phyloP scores from a whole-genome alignment of 768 basidiomycete genomes.

The Rhodosporidiobolus odoratus region DNA sequence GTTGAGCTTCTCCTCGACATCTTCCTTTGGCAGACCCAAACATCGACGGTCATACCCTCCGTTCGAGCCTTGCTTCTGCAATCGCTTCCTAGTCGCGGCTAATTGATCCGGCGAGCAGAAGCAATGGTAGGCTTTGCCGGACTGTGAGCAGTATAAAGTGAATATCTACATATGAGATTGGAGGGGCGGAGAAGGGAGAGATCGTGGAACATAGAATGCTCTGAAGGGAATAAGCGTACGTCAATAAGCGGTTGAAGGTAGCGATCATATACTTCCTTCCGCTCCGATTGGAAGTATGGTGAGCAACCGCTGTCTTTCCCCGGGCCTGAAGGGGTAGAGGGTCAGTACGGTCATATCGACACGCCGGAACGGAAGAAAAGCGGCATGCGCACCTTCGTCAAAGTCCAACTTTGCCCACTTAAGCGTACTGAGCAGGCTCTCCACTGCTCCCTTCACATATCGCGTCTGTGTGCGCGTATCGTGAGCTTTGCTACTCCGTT shows the following conservation, averaged over 20 bases:
- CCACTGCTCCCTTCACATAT: constrained; percentile 74
- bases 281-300: constrained; percentile 91
- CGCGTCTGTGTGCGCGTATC: constrained; percentile 56
- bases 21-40: constrained; percentile 77
- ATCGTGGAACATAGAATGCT: too few species aligned
- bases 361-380: background rate
- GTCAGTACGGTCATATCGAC: background rate
- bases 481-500: background rate
- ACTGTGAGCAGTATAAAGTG: constrained; percentile 50
- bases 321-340: constrained; percentile 57
- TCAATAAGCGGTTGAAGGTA: constrained; percentile 71
- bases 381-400: constrained; percentile 67
- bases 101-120: constrained; percentile 79
- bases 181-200: background rate
- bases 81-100: constrained; percentile 60
- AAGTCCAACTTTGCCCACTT: constrained; percentile 88
- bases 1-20: constrained; percentile 65
- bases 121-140: constrained; percentile 85
- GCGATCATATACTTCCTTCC: constrained; percentile 72
- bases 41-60: constrained; percentile 83
- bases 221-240: constrained; percentile 50
- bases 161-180: background rate
- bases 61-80: constrained; percentile 68
- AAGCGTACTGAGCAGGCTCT: constrained; percentile 67
- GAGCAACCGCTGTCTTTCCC: constrained; percentile 66